Conservation (phyloP, 495 filamentous ascomycete genomes). For the Hypoxylon fragiforme region DNA sequence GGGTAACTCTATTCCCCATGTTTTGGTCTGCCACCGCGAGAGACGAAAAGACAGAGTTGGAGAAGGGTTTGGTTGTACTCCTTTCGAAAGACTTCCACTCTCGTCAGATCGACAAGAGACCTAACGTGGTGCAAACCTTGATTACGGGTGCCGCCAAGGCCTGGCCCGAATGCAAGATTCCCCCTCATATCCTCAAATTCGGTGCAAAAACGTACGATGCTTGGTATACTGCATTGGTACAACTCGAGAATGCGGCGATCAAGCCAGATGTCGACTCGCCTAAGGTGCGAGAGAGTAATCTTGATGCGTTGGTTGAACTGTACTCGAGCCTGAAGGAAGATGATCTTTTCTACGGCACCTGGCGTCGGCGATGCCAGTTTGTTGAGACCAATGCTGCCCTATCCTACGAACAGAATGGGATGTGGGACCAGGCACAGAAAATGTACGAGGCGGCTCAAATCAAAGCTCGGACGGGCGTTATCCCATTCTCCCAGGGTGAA, state of each 20-base stretch:
- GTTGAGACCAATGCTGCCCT: conserved; percentile 95
- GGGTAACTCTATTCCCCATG: conserved; percentile 87
- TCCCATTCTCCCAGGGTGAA: conserved; percentile 94
- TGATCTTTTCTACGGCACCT: conserved; percentile 96
- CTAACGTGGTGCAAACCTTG: conserved; percentile 91
- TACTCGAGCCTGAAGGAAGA: conserved; percentile 90
- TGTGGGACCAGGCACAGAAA: conserved; percentile 98
- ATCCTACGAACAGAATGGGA: conserved; percentile 97
- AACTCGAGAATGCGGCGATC: conserved; percentile 83
- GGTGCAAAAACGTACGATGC: conserved; percentile 87
- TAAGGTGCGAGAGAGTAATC: conserved; percentile 84
- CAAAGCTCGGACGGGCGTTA: conserved; percentile 87
- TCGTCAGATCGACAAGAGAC: conserved; percentile 88
- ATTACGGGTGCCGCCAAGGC: conserved; percentile 81
- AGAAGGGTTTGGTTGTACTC: conserved; percentile 82
- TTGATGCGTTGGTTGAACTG: conserved; percentile 89
- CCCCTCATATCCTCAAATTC: conserved; percentile 94
- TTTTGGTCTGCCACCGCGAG: conserved; percentile 86
- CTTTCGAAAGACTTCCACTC: conserved; percentile 94
- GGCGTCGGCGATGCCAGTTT: conserved; percentile 92
- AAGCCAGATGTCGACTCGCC: conserved; percentile 81
- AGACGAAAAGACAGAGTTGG: conserved; percentile 88
- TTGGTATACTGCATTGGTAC: conserved; percentile 87
- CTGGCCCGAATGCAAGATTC: conserved; percentile 84
- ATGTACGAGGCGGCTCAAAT: conserved; percentile 96